These are phyloP conservation scores for Trichoderma atroviride DNA, from an alignment of 2,329 filamentous ascomycete genomes.

Conservation along the genomic window DNA sequence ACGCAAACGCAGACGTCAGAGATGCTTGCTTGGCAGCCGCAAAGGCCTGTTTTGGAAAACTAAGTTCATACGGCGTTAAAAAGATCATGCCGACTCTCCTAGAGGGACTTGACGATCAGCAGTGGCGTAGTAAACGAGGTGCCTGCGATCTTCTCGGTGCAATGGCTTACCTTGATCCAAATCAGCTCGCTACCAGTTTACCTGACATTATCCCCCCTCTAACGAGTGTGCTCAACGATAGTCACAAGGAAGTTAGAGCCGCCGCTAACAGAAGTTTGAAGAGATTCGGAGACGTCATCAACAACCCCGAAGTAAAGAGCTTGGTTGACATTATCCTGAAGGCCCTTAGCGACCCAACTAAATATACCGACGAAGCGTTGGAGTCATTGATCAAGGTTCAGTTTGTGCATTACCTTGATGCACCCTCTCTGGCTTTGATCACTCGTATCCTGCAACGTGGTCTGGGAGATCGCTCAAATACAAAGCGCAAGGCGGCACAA, in stretches of 20 bases:
- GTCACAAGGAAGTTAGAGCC: constrained; percentile 91
- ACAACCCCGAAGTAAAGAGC: constrained; percentile 93
- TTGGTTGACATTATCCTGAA: constrained; percentile 91
- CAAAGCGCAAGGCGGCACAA: constrained; percentile 93
- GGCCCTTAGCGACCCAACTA: constrained; percentile 94
- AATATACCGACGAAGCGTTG: constrained; percentile 92
- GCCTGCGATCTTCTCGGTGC: constrained; percentile 95
- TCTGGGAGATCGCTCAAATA: constrained; percentile 85
- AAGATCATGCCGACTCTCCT: constrained; percentile 89
- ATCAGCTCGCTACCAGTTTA: constrained; percentile 87
- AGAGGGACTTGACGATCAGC: constrained; percentile 87
- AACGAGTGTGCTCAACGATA: constrained; percentile 92
- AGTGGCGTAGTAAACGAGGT: constrained; percentile 98
- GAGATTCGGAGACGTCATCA: constrained; percentile 97
- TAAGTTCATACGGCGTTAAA: constrained; percentile 96
- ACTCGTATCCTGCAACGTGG: constrained; percentile 95
- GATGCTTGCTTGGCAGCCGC: constrained; percentile 91
- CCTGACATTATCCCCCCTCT: constrained; percentile 96
- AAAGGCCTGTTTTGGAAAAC: constrained; percentile 88
- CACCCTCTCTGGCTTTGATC: constrained; percentile 90
- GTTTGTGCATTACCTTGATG: constrained; percentile 97
- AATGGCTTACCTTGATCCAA: constrained; percentile 97
- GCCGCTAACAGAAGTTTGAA: constrained; percentile 96
- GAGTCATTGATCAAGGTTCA: constrained; percentile 97
- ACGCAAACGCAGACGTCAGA: constrained; percentile 83